Evolutionary conservation across 352 stramenopile genomes (phyloP), one percentile per base, ranked within the genome.

Genomic region (Elongisporangium senticosum): DNA sequence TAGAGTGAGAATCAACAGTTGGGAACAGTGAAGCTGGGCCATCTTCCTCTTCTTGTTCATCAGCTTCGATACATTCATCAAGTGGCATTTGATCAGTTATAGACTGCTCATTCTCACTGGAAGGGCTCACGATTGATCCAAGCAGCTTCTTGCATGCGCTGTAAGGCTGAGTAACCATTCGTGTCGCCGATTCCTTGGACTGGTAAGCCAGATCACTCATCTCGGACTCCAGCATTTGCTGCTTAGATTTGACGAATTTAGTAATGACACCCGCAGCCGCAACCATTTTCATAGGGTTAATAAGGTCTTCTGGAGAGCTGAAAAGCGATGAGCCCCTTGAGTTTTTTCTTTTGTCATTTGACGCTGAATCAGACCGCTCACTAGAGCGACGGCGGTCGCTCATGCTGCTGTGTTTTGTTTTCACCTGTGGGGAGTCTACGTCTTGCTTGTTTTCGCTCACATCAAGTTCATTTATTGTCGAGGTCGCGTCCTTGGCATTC

Each of bases 201-300:
- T 81, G 72, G 5, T 49, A 54, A 17, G 72, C 68, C 7, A 80
- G 33, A 3, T 62, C 69, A 2, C 55, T 66, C 43, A 81, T 67
- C 19, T 81, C 72, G 4, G 69, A 72, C 49, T 74, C 72, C 54
- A 81, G 50, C 39, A 56, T 53, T 23, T 75, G 72, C 8, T 73
- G 63, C 55, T 71, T 80, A 20, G 53, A 64, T 53, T 75, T 77
- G 24, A 80, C 72, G 28, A 72, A 77, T 19, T 70, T 69, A 4
- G 69, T 48, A n/a, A 80, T 43, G 28, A 74, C 61, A 7, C 53
- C 65, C 23, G 72, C 72, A 3, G 69, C 72, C 7, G 67, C 64
- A 13, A 68, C 72, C 53, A 69, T 65, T 22, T 61, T 67, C 51
- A 50, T 72, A 8, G 62, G 56, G 47, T 66, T 72, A 40, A 54